phyloP scores from a whole-genome alignment of 2,329 filamentous ascomycete species.

The Diplodia scrobiculata region DNA sequence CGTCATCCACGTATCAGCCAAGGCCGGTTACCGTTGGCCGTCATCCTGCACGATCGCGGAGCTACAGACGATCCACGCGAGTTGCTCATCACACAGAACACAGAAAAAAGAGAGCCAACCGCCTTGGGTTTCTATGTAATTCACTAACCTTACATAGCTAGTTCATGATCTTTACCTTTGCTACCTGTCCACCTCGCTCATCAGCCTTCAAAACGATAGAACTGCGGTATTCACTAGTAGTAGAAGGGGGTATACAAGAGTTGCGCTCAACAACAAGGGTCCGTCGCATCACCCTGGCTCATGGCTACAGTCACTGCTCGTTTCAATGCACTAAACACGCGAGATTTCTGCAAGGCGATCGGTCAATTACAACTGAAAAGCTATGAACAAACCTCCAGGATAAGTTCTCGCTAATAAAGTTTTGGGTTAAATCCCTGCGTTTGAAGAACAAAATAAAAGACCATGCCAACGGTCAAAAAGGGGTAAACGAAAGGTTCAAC shows the following conservation, averaged over 20 bases:
- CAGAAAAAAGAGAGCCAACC: not conserved
- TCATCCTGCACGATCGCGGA: not conserved
- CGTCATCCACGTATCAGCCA: not conserved
- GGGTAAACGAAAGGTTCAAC: not conserved
- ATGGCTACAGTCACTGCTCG: no score
- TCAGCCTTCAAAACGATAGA: not conserved
- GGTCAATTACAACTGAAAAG: no score
- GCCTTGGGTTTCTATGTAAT: not conserved
- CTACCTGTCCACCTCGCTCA: not conserved
- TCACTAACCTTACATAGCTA: not conserved
- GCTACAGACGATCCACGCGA: not conserved
- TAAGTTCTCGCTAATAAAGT: no score
- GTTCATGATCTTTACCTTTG: not conserved
- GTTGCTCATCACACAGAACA: not conserved
- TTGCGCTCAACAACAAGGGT: no score
- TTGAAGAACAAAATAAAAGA: no score
- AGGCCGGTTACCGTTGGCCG: not conserved
- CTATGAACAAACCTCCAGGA: no score
- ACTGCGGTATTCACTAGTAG: not conserved
- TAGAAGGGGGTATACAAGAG: no score
- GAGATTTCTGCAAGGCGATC: no score
- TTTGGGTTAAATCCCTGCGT: no score
- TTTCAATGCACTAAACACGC: no score
- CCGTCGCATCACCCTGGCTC: no score
- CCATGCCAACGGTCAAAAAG: no score